Percentiles rank a stretch among this genome's conserved stretches.
phyloP scores from a whole-genome alignment of 2,329 filamentous ascomycete species.

The Phialocephala subalpina region DNA sequence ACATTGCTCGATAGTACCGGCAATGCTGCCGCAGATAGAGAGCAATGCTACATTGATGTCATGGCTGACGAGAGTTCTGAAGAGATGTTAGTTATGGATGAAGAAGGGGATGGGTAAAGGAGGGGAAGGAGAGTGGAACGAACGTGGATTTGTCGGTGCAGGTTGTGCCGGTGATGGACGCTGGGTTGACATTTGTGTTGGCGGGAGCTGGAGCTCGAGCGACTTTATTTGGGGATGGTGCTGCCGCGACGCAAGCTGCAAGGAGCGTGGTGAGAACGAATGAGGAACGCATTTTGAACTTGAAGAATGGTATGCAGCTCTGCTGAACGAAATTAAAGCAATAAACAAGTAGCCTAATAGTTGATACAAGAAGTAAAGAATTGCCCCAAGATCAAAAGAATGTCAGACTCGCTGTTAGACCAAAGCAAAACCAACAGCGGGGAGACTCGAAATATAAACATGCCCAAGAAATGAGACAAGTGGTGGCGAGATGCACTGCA shows the following conservation, averaged over 20 bases:
- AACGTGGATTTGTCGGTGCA: slow-evolving; percentile 44
- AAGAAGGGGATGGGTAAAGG: background rate
- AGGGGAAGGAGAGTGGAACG: slow-evolving; percentile 9
- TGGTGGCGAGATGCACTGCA: background rate
- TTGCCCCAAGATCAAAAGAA: background rate
- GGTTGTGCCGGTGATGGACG: slow-evolving; percentile 44
- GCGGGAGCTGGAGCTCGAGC: slow-evolving; percentile 16
- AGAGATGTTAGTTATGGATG: slow-evolving; percentile 12
- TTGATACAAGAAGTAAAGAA: background rate
- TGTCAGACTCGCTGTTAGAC: background rate
- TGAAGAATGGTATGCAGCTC: background rate
- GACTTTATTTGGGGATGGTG: slow-evolving; percentile 15
- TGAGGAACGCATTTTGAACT: slow-evolving; percentile 31
- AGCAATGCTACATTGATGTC: slow-evolving; percentile 58
- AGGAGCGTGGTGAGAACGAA: slow-evolving; percentile 27
- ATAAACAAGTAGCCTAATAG: background rate
- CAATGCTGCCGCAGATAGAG: slow-evolving; percentile 58
- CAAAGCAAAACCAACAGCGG: background rate
- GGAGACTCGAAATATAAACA: background rate
- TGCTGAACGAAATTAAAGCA: background rate
- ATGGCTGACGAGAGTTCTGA: slow-evolving; percentile 44
- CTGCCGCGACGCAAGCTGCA: slow-evolving; percentile 15
- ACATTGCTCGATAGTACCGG: slow-evolving; percentile 55
- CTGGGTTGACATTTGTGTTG: slow-evolving; percentile 39
- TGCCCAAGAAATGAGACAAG: background rate